phyloP scores from a whole-genome alignment of 2,329 filamentous ascomycete species.

The Cercospora nicotianae region DNA sequence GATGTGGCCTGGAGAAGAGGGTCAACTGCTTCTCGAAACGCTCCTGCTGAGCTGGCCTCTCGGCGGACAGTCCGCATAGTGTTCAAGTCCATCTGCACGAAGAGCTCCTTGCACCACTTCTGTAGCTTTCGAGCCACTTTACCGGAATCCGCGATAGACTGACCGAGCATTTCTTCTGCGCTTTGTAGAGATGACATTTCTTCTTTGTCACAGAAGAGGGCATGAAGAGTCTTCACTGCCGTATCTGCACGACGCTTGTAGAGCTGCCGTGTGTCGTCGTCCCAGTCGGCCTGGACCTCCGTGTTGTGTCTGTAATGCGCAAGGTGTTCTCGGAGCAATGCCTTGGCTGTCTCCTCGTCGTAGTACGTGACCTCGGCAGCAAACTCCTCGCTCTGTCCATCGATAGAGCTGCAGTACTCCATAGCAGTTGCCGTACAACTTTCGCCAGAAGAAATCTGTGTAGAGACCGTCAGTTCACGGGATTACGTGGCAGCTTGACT shows the following conservation, averaged over 20 bases:
- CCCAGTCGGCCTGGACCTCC: constrained; percentile 18
- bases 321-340: constrained; percentile 17
- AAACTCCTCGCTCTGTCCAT: constrained; percentile 19
- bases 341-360: constrained; percentile 9
- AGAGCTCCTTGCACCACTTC: background rate
- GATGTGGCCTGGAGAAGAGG: constrained; percentile 1
- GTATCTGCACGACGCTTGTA: constrained; percentile 12
- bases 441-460: constrained; percentile 12
- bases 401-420: constrained; percentile 15
- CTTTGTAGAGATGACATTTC: background rate
- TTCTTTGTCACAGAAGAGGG: constrained; percentile 24
- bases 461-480: too few species aligned
- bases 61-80: background rate
- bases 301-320: constrained; percentile 20
- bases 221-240: constrained; percentile 19
- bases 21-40: constrained; percentile 4
- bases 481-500: too few species aligned
- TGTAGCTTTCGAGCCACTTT: background rate
- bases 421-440: constrained; percentile 26
- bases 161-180: constrained; percentile 7
- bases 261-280: constrained; percentile 12
- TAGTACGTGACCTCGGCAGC: constrained; percentile 24
- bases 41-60: background rate
- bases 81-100: background rate
- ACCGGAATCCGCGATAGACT: background rate